Evolutionary conservation across 169 alveolate species (phyloP).

Genomic region (Blepharisma undulans): DNA sequence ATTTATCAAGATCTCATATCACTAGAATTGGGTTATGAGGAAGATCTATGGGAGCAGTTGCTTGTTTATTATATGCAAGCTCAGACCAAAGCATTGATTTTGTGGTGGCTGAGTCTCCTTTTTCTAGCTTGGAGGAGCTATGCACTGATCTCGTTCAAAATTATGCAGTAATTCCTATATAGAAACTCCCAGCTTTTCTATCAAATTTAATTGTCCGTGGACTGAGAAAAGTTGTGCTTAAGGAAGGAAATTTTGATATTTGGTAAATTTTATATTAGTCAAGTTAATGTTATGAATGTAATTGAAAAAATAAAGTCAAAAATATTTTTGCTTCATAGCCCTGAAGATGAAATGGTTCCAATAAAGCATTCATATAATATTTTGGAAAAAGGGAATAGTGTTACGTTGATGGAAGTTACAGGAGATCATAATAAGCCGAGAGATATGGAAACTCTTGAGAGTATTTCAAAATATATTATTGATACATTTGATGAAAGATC

Average conservation of each 20-base stretch:
- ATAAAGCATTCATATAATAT: neutral
- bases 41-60: slow-evolving; percentile 81
- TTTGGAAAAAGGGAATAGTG: neutral
- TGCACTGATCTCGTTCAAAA: slow-evolving; percentile 3
- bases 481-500: slow-evolving; percentile 22
- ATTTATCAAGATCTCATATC: slow-evolving; percentile 49
- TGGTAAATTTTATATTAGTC: slow-evolving; percentile 5
- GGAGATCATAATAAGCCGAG: slow-evolving; percentile 9
- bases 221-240: neutral
- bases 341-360: slow-evolving; percentile 20
- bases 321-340: slow-evolving; percentile 5
- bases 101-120: slow-evolving; percentile 41
- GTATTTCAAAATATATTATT: neutral
- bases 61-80: slow-evolving; percentile 47
- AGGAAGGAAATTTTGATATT: slow-evolving; percentile 14
- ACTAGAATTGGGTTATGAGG: slow-evolving; percentile 82
- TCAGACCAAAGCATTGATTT: neutral
- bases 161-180: neutral
- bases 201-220: neutral
- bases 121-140: slow-evolving; percentile 11
- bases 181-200: slow-evolving; percentile 3
- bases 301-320: neutral
- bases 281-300: neutral
- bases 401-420: neutral
- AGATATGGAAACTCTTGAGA: neutral